phyloP scores from a whole-genome alignment of 768 basidiomycete genomes.

The Termitomyces titanicus region DNA sequence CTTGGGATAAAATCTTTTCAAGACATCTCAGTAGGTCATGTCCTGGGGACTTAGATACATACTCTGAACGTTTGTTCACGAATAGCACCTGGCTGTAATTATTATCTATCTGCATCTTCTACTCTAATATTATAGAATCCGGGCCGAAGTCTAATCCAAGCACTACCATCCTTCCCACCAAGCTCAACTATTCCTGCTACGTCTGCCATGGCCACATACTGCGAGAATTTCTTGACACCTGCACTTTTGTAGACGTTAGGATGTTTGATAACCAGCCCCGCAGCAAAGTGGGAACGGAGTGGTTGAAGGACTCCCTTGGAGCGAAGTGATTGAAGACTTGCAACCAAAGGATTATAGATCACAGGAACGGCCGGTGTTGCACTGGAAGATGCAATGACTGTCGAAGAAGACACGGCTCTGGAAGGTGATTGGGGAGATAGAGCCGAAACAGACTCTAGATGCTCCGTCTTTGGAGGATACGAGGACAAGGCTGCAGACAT shows the following conservation, averaged over 20 bases:
- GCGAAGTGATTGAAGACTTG: slow-evolving; percentile 24
- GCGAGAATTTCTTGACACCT: slow-evolving; percentile 38
- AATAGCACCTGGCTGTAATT: too few species aligned
- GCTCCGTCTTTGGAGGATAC: not conserved
- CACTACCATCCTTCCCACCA: not conserved
- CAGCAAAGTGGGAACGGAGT: slow-evolving; percentile 33
- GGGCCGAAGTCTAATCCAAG: not conserved
- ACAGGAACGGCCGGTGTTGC: not conserved
- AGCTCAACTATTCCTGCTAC: slow-evolving; percentile 17
- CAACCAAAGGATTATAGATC: slow-evolving; percentile 30
- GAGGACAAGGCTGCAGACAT: not conserved
- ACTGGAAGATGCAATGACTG: not conserved
- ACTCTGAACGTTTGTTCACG: too few species aligned
- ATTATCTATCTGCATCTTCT: too few species aligned
- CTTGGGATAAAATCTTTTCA: too few species aligned
- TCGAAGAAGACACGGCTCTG: not conserved
- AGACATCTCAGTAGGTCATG: too few species aligned
- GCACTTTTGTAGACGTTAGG: slow-evolving; percentile 30
- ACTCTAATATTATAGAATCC: not conserved
- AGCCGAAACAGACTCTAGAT: not conserved
- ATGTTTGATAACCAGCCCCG: slow-evolving; percentile 21
- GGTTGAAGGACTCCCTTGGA: slow-evolving; percentile 25
- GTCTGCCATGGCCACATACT: slow-evolving; percentile 35
- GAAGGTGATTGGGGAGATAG: not conserved
- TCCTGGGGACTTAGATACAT: too few species aligned